phyloP scores from a whole-genome alignment of 345 rosid species.

The Raphanus raphanistrum region DNA sequence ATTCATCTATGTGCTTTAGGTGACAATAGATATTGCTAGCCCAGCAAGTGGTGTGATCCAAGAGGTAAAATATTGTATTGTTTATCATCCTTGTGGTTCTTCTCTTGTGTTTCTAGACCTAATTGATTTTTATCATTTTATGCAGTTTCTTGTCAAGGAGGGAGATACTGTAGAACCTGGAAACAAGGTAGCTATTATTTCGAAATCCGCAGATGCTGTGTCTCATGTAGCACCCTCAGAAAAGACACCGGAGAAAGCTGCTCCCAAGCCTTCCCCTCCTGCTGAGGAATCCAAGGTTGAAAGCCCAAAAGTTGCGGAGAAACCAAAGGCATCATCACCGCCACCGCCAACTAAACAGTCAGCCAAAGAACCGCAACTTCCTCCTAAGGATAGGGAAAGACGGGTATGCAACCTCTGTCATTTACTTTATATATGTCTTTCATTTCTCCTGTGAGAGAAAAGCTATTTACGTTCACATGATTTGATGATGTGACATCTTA shows the following conservation, averaged over 20 bases:
- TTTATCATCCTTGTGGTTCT: slow-evolving; percentile 8
- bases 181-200: slow-evolving; percentile 78
- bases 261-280: slow-evolving; percentile 59
- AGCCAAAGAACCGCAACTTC: slow-evolving; percentile 91
- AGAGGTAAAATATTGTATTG: slow-evolving; percentile 48
- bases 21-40: slow-evolving; percentile 83
- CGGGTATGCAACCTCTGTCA: slow-evolving; percentile 54
- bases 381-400: slow-evolving; percentile 98
- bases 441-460: slow-evolving; percentile 12
- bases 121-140: not conserved
- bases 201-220: slow-evolving; percentile 76
- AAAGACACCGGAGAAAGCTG: slow-evolving; percentile 49
- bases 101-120: not conserved
- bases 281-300: slow-evolving; percentile 55
- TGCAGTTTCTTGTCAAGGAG: slow-evolving; percentile 83
- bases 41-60: slow-evolving; percentile 81
- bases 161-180: slow-evolving; percentile 99
- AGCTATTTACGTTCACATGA: not conserved
- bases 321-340: slow-evolving; percentile 52
- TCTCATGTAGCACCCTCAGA: slow-evolving; percentile 83
- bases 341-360: slow-evolving; percentile 66
- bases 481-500: slow-evolving; percentile 35
- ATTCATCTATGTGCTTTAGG: slow-evolving; percentile 44
- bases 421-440: not conserved
- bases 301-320: slow-evolving; percentile 49